Conservation (phyloP, 108 stramenopile genomes). For the Pseudonitzschia multistriata region DNA sequence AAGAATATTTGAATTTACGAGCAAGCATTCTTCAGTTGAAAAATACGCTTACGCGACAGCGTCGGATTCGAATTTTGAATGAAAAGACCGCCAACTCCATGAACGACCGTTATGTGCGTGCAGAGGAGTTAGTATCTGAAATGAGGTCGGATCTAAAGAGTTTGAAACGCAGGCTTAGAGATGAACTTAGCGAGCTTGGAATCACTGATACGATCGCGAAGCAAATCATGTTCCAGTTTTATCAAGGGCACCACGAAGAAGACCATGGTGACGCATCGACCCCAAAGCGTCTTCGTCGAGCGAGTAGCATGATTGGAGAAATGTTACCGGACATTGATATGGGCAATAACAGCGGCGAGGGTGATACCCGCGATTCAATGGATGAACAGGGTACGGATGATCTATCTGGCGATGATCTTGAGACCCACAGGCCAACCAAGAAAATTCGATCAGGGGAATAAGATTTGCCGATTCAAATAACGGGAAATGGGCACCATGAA, state of each 20-base stretch:
- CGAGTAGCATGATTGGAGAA: conserved; percentile 8
- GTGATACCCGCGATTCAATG: conserved; percentile 4
- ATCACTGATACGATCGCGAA: conserved; percentile 25
- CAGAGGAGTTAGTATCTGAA: conserved; percentile 65
- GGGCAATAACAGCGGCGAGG: conserved; percentile 2
- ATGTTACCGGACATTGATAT: conserved; percentile 10
- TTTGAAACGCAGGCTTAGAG: conserved; percentile 60
- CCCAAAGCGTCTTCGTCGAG: conserved; percentile 13
- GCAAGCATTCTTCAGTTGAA: conserved; percentile 60
- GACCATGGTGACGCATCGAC: conserved; percentile 24
- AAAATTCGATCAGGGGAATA: conserved; percentile 20
- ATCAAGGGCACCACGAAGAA: conserved; percentile 26
- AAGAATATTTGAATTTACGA: conserved; percentile 52
- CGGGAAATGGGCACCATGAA: not conserved
- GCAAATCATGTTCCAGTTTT: conserved; percentile 33
- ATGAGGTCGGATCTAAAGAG: conserved; percentile 78
- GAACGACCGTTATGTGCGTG: conserved; percentile 52
- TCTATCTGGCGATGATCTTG: conserved; percentile 33
- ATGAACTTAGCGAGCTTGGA: conserved; percentile 67
- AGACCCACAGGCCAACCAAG: conserved; percentile 21
- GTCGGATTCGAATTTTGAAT: conserved; percentile 66
- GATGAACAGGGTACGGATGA: conserved; percentile 23
- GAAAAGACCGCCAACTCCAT: conserved; percentile 51
- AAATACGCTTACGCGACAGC: conserved; percentile 66
- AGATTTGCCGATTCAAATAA: not conserved